Evolutionary conservation across 305 asterid species (phyloP).

Genomic region (Fraxinus sp.): DNA sequence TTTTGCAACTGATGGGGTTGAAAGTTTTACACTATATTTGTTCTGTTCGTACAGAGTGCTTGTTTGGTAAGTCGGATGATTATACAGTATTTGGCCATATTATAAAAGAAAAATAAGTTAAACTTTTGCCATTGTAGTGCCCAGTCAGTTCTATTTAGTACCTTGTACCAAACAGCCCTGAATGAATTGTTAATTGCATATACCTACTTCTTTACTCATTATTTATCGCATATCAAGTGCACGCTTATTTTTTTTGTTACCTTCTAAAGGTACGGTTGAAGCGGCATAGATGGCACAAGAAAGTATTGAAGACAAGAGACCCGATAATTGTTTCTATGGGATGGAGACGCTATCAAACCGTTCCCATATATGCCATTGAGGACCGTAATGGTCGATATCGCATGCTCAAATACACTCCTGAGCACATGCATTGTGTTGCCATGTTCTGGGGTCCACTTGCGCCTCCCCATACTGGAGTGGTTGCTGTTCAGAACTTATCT

Average conservation of each 20-base stretch:
- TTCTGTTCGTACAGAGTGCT: not conserved
- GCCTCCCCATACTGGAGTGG: constrained; percentile 89
- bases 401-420: constrained; percentile 98
- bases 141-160: not conserved
- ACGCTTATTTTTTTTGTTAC: not conserved
- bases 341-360: constrained; percentile 97
- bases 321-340: constrained; percentile 96
- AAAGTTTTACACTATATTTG: not conserved
- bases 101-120: not conserved
- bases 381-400: constrained; percentile 94
- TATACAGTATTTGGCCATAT: not conserved
- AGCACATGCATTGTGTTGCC: constrained; percentile 99
- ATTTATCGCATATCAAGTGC: no score
- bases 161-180: not conserved
- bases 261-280: constrained; percentile 69
- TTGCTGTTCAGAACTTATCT: constrained; percentile 86
- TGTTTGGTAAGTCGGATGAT: not conserved
- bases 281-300: constrained; percentile 98
- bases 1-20: not conserved
- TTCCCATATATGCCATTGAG: constrained; percentile 92
- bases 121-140: not conserved
- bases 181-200: not conserved
- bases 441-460: constrained; percentile 99
- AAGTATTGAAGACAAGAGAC: constrained; percentile 93
- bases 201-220: no score